Conservation (phyloP, 2,329 filamentous ascomycete species). For the Clonostachys byssicola region DNA sequence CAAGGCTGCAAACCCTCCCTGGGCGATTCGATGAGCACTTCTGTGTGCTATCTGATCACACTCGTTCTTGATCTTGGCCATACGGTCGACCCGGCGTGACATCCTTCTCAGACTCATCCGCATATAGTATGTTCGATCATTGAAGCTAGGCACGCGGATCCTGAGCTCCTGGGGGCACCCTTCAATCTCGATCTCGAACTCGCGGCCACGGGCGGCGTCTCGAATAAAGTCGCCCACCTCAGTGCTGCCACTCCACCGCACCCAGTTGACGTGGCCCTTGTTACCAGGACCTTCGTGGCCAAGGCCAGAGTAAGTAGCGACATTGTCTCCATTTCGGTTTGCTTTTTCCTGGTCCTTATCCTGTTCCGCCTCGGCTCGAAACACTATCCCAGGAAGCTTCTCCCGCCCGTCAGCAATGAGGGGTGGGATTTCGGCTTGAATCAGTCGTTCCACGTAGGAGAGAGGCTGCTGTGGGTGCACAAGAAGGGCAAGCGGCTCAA, state of each 20-base stretch:
- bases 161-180: conserved; percentile 61
- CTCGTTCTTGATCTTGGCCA: conserved; percentile 73
- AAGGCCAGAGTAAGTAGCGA: conserved; percentile 68
- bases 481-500: conserved; percentile 82
- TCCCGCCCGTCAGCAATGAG: conserved; percentile 62
- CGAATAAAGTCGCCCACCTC: conserved; percentile 94
- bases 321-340: conserved; percentile 28
- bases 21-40: conserved; percentile 73
- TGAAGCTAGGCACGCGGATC: conserved; percentile 81
- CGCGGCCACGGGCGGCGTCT: conserved; percentile 77
- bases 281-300: conserved; percentile 54
- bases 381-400: conserved; percentile 70
- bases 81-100: conserved; percentile 60
- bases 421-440: conserved; percentile 80
- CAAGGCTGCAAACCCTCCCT: conserved; percentile 72
- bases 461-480: conserved; percentile 88
- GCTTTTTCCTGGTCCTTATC: conserved; percentile 35
- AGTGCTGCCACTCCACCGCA: conserved; percentile 83
- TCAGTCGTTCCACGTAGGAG: conserved; percentile 83
- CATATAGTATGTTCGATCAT: conserved; percentile 86
- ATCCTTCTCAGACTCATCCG: conserved; percentile 72
- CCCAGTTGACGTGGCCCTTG: conserved; percentile 52
- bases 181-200: conserved; percentile 82
- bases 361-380: conserved; percentile 72
- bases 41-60: conserved; percentile 76